These are phyloP conservation scores for Acanthamoeba healyi DNA, from an alignment of 208 protist species.

Conservation along the genomic window DNA sequence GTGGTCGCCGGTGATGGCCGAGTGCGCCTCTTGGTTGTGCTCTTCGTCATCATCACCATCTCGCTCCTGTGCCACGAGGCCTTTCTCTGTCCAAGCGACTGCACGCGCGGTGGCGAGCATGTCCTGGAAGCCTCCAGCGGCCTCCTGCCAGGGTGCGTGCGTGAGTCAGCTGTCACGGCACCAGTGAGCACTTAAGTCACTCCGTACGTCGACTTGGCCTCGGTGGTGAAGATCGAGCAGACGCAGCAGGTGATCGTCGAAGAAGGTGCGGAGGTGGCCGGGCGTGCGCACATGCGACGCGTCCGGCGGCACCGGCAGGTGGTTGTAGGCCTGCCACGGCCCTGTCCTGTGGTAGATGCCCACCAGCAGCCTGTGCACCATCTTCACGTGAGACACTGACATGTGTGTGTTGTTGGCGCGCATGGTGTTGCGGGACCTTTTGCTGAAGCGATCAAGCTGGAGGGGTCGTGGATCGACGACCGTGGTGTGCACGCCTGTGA, in stretches of 20 bases:
- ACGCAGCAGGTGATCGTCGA: not conserved
- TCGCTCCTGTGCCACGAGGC: not conserved
- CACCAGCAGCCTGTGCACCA: no score
- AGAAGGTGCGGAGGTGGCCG: constrained; percentile 25
- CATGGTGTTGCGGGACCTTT: no score
- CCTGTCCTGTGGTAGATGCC: constrained; percentile 43
- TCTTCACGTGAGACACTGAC: no score
- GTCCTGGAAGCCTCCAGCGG: not conserved
- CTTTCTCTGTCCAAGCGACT: constrained; percentile 51
- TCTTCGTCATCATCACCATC: no score
- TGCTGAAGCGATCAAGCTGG: not conserved
- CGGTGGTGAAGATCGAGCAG: not conserved
- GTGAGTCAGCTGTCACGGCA: not conserved
- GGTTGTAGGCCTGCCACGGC: constrained; percentile 1
- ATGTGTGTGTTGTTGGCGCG: no score
- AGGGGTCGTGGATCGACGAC: constrained; percentile 35
- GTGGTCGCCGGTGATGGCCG: not conserved
- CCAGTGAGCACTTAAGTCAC: not conserved
- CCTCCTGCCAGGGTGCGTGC: not conserved
- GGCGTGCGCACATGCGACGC: not conserved
- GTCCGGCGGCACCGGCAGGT: not conserved
- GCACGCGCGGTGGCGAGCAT: not conserved
- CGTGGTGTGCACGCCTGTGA: constrained; percentile 2
- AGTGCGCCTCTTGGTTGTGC: not conserved
- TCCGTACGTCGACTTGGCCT: not conserved